Base-by-base conservation (phyloP, 257 asterid species). In the Nicotiana otophora region DNA sequence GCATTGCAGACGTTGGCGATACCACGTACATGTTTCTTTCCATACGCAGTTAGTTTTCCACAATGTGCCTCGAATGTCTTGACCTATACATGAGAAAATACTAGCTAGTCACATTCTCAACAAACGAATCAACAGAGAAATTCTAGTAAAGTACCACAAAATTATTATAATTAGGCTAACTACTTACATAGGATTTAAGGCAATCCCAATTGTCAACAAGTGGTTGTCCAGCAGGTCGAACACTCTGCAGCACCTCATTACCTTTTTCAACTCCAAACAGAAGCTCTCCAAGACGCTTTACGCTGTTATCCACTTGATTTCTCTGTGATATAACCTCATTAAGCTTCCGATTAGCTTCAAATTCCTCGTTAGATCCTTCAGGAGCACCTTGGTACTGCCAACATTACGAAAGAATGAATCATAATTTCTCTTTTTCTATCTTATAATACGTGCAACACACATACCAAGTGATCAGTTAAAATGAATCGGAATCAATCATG, bases 1-100 rank as follows among this genome's bases (percentile, higher is more conserved):
- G 92, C 91, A 31, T 95, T 95, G 89, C 99, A 95, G 46, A 95
- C 90, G 84, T 95, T 94, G 28, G 98, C 98, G 23, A 95, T 74
- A 1, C 97, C 87, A 12, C 98, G 92, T 97, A 92, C 90, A 87
- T 95, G 98, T 86, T 89, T 95, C 98, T 91, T 94, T 61, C 99
- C 99, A 36, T 95, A 95, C 60, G 94, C 97, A n/a, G 98, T 91
- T 34, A 95, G 80, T 1, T 97, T 89, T 26, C 98, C 98, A 26
- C 99, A 95, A 16, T 83, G 87, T 3, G 90, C 83, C 93, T 95
- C 99, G 31, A 91, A 92, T 75, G 94, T 88, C 63, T 92, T 84
- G 70, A 93, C 96, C 95, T 91, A 92, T 19, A 17, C 26, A 57
- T 68, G 20, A 17, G 42, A 42, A 20, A n/a, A 54, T 0, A 42